Evolutionary conservation across 2,329 filamentous ascomycete genomes (phyloP).

Genomic region (Scortechinia acanthostroma): DNA sequence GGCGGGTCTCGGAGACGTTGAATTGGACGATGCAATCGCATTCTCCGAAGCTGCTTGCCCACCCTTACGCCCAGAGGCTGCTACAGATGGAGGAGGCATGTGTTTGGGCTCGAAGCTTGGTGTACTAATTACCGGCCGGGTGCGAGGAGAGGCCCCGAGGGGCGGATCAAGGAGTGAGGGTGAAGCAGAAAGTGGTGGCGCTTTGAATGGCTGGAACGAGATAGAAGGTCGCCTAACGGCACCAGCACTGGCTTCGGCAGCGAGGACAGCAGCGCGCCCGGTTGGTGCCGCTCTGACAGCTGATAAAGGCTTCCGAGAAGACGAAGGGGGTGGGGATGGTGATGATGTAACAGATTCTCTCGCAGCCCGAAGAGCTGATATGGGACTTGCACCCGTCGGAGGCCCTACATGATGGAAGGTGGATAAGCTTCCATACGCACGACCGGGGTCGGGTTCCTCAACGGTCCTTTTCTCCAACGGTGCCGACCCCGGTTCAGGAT

Average conservation of each 20-base stretch:
- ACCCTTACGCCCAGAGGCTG: slow-evolving; percentile 15
- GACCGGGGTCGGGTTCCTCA: slow-evolving; percentile 39
- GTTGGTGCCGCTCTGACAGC: background rate
- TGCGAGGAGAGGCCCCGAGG: slow-evolving; percentile 41
- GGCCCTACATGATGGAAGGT: slow-evolving; percentile 45
- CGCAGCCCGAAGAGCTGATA: slow-evolving; percentile 47
- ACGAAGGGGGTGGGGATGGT: slow-evolving; percentile 37
- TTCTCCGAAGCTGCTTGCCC: slow-evolving; percentile 40
- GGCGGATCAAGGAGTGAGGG: slow-evolving; percentile 41
- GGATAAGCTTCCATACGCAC: slow-evolving; percentile 53
- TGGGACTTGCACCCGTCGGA: slow-evolving; percentile 41
- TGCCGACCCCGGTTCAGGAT: slow-evolving; percentile 40
- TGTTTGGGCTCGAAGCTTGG: background rate
- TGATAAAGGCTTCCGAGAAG: slow-evolving; percentile 8
- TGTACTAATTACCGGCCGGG: slow-evolving; percentile 12
- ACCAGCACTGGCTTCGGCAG: slow-evolving; percentile 24
- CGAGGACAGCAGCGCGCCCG: background rate
- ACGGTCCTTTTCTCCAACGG: slow-evolving; percentile 17
- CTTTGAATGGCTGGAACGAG: slow-evolving; percentile 63
- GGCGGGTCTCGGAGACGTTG: slow-evolving; percentile 53
- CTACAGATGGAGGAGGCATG: background rate
- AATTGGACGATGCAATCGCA: slow-evolving; percentile 49
- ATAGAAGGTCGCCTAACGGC: slow-evolving; percentile 47
- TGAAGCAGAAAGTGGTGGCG: slow-evolving; percentile 56
- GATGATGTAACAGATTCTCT: slow-evolving; percentile 37